These are phyloP conservation scores for Cytospora piceicola DNA, from an alignment of 2,329 filamentous ascomycete genomes.

Conservation along the genomic window DNA sequence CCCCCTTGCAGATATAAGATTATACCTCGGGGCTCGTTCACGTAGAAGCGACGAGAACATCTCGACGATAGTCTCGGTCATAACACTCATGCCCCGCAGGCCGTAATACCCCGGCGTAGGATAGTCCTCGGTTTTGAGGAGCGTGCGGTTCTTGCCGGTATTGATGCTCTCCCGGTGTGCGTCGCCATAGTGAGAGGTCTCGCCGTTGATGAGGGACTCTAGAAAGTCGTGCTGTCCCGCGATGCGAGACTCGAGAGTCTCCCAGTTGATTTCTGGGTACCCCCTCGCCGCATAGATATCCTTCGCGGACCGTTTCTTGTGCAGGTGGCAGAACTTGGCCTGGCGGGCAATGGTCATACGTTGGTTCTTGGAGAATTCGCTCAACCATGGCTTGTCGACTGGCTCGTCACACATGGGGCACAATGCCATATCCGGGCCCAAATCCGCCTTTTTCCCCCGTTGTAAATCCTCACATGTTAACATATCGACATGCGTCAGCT, in stretches of 20 bases:
- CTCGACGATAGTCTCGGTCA: conserved; percentile 71
- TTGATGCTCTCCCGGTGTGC: conserved; percentile 59
- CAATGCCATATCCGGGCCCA: conserved; percentile 36
- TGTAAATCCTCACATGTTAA: background rate
- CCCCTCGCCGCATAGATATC: conserved; percentile 53
- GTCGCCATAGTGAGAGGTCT: conserved; percentile 63
- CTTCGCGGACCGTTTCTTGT: conserved; percentile 60
- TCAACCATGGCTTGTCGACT: conserved; percentile 60
- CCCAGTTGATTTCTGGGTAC: conserved; percentile 77
- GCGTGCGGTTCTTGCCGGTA: conserved; percentile 61
- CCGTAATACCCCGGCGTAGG: conserved; percentile 84
- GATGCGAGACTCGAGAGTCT: conserved; percentile 61
- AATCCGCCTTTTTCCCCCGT: background rate
- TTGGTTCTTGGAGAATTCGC: conserved; percentile 52
- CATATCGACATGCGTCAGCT: conserved; percentile 14
- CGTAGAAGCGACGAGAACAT: conserved; percentile 65
- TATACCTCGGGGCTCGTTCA: conserved; percentile 64
- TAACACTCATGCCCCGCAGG: conserved; percentile 68
- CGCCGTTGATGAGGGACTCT: conserved; percentile 62
- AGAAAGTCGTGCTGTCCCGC: conserved; percentile 58
- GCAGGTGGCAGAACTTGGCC: conserved; percentile 65
- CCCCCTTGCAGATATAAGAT: conserved; percentile 67
- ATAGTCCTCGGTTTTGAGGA: conserved; percentile 60
- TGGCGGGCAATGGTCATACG: conserved; percentile 62
- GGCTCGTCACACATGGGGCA: conserved; percentile 71